A percentile compares a stretch with the other conserved stretches of the same genome.
Evolutionary conservation across 2,329 filamentous ascomycete species (phyloP).

Genomic region (Ophiognomonia clavigignenti-juglandacearum): DNA sequence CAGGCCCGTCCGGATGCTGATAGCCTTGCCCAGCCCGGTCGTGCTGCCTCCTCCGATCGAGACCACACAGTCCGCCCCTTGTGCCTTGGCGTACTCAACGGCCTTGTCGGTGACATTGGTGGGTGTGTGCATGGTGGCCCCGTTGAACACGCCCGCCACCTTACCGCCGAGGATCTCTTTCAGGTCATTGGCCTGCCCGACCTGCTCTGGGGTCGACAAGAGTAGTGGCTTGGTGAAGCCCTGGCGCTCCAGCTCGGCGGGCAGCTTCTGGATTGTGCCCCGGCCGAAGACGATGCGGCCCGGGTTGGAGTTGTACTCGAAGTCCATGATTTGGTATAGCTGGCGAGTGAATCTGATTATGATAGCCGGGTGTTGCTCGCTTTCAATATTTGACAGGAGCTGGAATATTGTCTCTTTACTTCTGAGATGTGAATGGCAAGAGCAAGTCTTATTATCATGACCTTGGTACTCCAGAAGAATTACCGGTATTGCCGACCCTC

Average conservation of each 20-base stretch:
- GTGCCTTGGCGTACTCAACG: conserved; percentile 37
- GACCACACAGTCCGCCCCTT: conserved; percentile 48
- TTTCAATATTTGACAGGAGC: no score
- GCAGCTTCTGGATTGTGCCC: conserved; percentile 43
- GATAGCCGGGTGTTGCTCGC: no score
- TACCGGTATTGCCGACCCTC: no score
- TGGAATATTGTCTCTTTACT: no score
- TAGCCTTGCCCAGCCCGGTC: conserved; percentile 56
- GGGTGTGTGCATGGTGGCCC: conserved; percentile 60
- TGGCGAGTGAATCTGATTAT: neutral
- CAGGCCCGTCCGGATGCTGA: conserved; percentile 48
- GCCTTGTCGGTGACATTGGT: conserved; percentile 52
- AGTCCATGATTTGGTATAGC: conserved; percentile 29
- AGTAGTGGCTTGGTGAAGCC: conserved; percentile 43
- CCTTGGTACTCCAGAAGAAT: no score
- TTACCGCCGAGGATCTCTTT: conserved; percentile 31
- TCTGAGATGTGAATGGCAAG: no score
- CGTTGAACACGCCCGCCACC: conserved; percentile 16
- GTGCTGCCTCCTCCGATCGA: conserved; percentile 60
- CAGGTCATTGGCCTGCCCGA: conserved; percentile 37
- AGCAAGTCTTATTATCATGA: no score
- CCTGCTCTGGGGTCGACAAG: conserved; percentile 48
- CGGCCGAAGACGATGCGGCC: conserved; percentile 48
- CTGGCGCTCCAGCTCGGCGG: conserved; percentile 34
- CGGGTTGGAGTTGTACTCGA: conserved; percentile 49